Conservation (phyloP, 140 eudicot genomes). For the Ambrosia hybrid region DNA sequence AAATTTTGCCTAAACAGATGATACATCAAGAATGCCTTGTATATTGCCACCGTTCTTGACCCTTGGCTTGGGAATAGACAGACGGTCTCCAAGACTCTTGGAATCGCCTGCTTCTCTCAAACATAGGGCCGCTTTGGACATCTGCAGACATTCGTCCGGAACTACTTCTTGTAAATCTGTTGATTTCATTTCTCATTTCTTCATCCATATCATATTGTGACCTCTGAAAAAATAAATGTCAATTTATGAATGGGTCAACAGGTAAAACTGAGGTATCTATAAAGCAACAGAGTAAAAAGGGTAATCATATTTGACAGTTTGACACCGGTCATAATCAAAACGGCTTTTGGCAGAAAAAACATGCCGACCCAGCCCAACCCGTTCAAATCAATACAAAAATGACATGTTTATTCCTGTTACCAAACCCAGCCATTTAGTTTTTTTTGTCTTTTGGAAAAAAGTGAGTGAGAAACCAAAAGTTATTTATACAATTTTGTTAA, state of each 20-base stretch:
- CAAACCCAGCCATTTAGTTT: not conserved
- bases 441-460: not conserved
- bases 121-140: constrained; percentile 37
- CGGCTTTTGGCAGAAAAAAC: not conserved
- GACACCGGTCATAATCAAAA: not conserved
- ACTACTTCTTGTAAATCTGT: constrained; percentile 40
- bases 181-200: constrained; percentile 61
- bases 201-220: constrained; percentile 79
- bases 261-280: not conserved
- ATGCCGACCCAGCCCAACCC: not conserved
- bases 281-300: not conserved
- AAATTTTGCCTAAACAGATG: not conserved
- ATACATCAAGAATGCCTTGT: constrained; percentile 32
- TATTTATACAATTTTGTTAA: not conserved
- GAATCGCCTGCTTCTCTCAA: constrained; percentile 62
- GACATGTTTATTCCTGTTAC: not conserved
- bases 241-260: not conserved
- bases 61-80: constrained; percentile 47
- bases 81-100: constrained; percentile 63
- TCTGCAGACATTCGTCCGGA: constrained; percentile 46
- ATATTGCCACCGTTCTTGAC: constrained; percentile 43
- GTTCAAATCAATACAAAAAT: not conserved
- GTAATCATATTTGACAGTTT: not conserved
- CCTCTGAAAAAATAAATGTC: constrained; percentile 45
- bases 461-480: not conserved